Evolutionary conservation across 148 eudicot genomes (phyloP).

Genomic region (Camellia lanceoleosa): DNA sequence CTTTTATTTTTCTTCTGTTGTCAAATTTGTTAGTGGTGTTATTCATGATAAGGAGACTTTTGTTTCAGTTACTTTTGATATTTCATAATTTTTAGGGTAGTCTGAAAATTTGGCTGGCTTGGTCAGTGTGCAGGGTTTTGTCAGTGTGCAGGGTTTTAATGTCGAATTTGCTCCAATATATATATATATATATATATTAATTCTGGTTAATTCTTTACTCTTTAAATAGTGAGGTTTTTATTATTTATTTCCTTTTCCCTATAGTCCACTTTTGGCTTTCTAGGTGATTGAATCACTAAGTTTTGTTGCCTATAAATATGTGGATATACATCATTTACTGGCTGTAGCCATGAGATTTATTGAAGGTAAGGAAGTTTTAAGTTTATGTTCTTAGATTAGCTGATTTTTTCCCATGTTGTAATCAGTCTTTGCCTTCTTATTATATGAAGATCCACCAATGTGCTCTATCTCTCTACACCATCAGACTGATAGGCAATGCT

Average conservation of each 20-base stretch:
- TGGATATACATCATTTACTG: background rate
- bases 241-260: conserved; percentile 5
- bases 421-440: background rate
- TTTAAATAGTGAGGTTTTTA: background rate
- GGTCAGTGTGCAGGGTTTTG: background rate
- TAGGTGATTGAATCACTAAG: background rate
- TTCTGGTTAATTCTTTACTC: background rate
- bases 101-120: background rate
- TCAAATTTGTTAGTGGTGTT: no score
- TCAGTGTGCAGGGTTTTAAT: background rate
- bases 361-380: background rate
- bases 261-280: background rate
- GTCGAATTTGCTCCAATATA: background rate
- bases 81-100: no score
- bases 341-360: background rate
- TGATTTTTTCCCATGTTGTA: background rate
- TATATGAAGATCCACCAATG: no score
- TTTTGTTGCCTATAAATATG: background rate
- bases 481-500: no score
- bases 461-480: background rate
- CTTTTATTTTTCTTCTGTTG: no score
- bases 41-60: no score
- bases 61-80: no score
- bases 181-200: background rate
- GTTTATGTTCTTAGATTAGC: background rate